Conservation (phyloP, 1,284 basidiomycete species). For the Rhodotorula sp. region DNA sequence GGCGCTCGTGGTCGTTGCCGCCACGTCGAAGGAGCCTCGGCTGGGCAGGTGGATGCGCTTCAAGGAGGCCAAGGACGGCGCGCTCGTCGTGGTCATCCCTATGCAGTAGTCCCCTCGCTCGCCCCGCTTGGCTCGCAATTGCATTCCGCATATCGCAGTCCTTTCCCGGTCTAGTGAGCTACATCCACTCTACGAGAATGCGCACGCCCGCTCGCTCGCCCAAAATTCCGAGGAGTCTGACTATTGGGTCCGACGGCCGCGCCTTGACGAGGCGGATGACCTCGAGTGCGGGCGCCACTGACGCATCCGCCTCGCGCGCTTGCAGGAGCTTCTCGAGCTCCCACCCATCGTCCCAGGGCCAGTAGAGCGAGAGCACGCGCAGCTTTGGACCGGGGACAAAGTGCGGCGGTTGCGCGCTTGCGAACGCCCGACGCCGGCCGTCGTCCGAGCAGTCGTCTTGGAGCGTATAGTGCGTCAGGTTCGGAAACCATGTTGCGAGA, state of each 20-base stretch:
- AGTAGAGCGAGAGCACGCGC: conserved; percentile 7
- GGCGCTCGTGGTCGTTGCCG: conserved; percentile 70
- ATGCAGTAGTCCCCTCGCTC: conserved; percentile 11
- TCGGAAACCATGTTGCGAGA: neutral
- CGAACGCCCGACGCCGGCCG: neutral
- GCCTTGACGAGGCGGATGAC: too few species aligned
- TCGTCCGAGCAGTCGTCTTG: neutral
- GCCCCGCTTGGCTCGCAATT: too few species aligned
- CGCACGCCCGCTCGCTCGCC: too few species aligned
- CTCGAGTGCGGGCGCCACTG: too few species aligned
- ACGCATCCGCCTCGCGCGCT: too few species aligned
- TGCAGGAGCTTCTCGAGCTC: neutral
- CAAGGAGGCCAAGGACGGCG: conserved; percentile 71
- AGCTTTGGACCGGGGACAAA: neutral
- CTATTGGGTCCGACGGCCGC: too few species aligned
- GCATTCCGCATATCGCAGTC: neutral
- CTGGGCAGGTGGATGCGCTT: conserved; percentile 83
- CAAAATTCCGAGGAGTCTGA: too few species aligned
- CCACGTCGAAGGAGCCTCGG: conserved; percentile 81
- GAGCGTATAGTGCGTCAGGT: conserved; percentile 8
- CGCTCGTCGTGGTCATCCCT: conserved; percentile 58
- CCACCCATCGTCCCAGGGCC: neutral
- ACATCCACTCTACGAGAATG: too few species aligned
- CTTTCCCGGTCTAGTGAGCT: neutral
- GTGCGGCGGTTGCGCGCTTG: neutral